phyloP scores from a whole-genome alignment of 306 rosid genomes.

The Malus domestica region ASM211411v1 NC_041798.1:22998501-22999000 shows the following conservation, averaged over 20 bases:
- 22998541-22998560: background rate
- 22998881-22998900: background rate
- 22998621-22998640: background rate
- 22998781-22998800: background rate
- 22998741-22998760: conserved; percentile 15
- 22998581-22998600: background rate
- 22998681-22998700: conserved; percentile 34
- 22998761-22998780: conserved; percentile 32
- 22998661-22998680: conserved; percentile 11
- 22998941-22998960: background rate
- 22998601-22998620: background rate
- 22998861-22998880: background rate
- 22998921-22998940: background rate
- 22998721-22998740: conserved; percentile 8
- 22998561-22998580: background rate
- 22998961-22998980: too few species aligned
- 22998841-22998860: background rate
- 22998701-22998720: background rate
- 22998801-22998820: conserved; percentile 17
- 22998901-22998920: background rate
- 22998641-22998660: conserved; percentile 1
- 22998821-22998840: background rate
- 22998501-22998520: background rate
- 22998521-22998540: background rate
- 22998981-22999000: background rate